phyloP scores from a whole-genome alignment of 176 grass and related monocot genomes.

The Lolium perenne region DNA sequence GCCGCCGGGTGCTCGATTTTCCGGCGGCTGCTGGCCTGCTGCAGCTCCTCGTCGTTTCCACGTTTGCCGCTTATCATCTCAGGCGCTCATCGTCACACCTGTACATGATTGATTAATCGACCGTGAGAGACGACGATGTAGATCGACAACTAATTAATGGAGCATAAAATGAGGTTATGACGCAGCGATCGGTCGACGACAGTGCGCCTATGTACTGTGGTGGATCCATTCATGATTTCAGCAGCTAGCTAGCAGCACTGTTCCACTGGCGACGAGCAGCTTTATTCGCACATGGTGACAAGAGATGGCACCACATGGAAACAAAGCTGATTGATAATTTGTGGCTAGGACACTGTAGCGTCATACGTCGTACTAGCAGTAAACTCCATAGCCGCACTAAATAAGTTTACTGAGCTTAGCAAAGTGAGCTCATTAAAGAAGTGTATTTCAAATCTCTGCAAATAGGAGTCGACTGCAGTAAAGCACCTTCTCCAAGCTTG shows the following conservation, averaged over 20 bases:
- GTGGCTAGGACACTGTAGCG: not conserved
- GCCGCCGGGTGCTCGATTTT: slow-evolving; percentile 29
- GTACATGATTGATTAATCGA: not conserved
- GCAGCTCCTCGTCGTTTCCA: slow-evolving; percentile 38
- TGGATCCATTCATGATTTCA: slow-evolving; percentile 17
- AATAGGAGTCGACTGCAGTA: not conserved
- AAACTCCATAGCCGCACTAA: not conserved
- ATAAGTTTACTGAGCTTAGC: not conserved
- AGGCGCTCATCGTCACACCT: slow-evolving; percentile 50
- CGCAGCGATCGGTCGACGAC: not conserved
- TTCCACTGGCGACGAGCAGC: slow-evolving; percentile 15
- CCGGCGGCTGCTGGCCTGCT: slow-evolving; percentile 17
- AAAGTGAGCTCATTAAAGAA: not conserved
- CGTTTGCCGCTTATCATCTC: slow-evolving; percentile 52
- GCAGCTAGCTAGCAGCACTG: slow-evolving; percentile 1
- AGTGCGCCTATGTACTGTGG: not conserved
- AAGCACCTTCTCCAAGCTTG: not conserved
- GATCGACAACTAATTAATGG: not conserved
- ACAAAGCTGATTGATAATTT: not conserved
- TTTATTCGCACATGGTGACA: slow-evolving; percentile 35
- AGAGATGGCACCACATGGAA: not conserved
- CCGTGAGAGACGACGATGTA: slow-evolving; percentile 3
- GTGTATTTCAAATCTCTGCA: not conserved
- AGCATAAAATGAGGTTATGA: slow-evolving; percentile 54
- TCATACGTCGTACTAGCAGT: not conserved